These are phyloP conservation scores for Aethionema arabicum DNA, from an alignment of 345 rosid species.

Conservation along the genomic window DNA sequence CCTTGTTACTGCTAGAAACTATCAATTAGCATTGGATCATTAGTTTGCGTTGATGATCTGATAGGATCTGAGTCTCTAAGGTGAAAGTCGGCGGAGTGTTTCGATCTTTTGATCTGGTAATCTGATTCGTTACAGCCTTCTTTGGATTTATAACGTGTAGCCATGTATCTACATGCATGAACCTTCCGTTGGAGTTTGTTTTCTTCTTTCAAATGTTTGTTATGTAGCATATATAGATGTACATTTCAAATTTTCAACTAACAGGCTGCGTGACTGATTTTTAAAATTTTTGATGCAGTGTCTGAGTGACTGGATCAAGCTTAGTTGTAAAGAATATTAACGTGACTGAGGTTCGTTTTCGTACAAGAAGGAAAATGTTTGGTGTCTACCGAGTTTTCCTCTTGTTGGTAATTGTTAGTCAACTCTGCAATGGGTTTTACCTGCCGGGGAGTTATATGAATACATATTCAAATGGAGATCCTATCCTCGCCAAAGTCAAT, in stretches of 20 bases:
- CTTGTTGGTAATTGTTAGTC: constrained; percentile 42
- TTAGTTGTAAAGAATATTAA: constrained; percentile 10
- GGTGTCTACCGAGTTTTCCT: constrained; percentile 40
- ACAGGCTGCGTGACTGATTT: not conserved
- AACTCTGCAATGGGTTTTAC: constrained; percentile 66
- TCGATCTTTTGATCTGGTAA: constrained; percentile 12
- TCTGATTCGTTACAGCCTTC: not conserved
- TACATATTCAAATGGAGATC: constrained; percentile 53
- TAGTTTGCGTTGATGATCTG: constrained; percentile 23
- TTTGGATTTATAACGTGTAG: constrained; percentile 1
- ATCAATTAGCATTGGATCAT: not conserved
- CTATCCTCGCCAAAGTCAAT: constrained; percentile 67
- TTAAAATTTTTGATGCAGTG: not conserved
- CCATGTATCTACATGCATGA: constrained; percentile 21
- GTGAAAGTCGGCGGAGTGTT: constrained; percentile 9
- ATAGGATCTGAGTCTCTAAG: constrained; percentile 22
- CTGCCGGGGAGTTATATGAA: constrained; percentile 89
- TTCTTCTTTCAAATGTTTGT: constrained; percentile 1
- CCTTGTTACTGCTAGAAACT: not conserved
- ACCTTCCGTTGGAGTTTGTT: not conserved
- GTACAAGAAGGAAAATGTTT: constrained; percentile 36
- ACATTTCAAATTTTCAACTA: constrained; percentile 3
- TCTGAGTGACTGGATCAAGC: constrained; percentile 4
- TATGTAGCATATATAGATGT: not conserved
- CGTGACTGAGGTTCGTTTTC: constrained; percentile 9